Conservation (phyloP, 306 rosid genomes). For the Glycine latifolia region DNA sequence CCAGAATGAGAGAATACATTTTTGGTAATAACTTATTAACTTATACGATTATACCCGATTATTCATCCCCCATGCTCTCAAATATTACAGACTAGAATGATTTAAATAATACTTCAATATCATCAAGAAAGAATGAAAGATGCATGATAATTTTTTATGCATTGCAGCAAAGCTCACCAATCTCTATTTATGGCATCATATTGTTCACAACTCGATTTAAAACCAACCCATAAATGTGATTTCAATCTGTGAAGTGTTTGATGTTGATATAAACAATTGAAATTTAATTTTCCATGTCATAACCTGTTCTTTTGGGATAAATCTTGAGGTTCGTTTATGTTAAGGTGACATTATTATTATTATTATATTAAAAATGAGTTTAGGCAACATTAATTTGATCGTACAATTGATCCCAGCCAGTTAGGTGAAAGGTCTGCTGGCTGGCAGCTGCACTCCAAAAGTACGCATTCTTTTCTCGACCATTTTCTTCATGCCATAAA, state of each 20-base stretch:
- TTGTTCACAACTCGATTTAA: constrained; percentile 1
- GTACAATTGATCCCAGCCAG: constrained; percentile 53
- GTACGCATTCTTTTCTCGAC: constrained; percentile 54
- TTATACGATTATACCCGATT: not conserved
- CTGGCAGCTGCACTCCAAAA: constrained; percentile 55
- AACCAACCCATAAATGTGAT: constrained; percentile 3
- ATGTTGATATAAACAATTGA: constrained; percentile 6
- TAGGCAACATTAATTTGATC: constrained; percentile 23
- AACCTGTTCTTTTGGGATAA: not conserved
- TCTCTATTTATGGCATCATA: constrained; percentile 26
- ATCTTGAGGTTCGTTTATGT: constrained; percentile 18
- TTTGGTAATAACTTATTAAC: not conserved
- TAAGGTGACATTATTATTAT: constrained; percentile 1
- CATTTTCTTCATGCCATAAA: constrained; percentile 52
- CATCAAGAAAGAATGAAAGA: not conserved
- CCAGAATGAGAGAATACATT: not conserved
- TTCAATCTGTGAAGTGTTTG: not conserved
- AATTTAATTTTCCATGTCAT: not conserved
- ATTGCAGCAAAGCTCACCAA: constrained; percentile 12
- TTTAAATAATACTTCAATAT: constrained; percentile 15
- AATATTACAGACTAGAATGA: constrained; percentile 15
- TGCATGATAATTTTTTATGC: not conserved
- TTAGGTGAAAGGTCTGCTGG: constrained; percentile 53
- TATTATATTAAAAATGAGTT: not conserved
- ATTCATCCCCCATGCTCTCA: not conserved